These are phyloP conservation scores for Yamadazyma paraphyllophila DNA, from an alignment of 805 yeast genomes.

Conservation along the genomic window DNA sequence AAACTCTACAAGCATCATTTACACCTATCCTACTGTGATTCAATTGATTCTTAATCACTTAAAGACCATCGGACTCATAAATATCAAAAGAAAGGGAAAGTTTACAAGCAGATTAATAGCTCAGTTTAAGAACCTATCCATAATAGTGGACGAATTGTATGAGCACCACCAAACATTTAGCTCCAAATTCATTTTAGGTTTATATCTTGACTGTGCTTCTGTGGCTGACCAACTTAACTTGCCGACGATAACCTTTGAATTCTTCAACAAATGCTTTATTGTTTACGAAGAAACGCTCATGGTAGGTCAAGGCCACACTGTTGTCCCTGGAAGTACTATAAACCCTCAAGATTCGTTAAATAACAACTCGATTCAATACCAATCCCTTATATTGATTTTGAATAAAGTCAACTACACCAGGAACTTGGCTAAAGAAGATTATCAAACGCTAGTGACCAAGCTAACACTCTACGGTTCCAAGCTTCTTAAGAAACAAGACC, in stretches of 20 bases:
- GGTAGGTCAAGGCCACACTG: conserved; percentile 14
- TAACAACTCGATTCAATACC: conserved; percentile 50
- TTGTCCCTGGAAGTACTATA: conserved; percentile 1
- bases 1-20: conserved; percentile 55
- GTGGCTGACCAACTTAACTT: conserved; percentile 75
- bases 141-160: conserved; percentile 66
- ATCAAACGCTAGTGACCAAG: conserved; percentile 79
- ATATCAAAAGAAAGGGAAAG: conserved; percentile 27
- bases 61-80: conserved; percentile 41
- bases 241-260: conserved; percentile 79
- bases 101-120: conserved; percentile 36
- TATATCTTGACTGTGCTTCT: conserved; percentile 65
- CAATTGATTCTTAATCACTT: conserved; percentile 59
- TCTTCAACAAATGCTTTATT: conserved; percentile 83
- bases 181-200: conserved; percentile 41
- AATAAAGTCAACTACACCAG: conserved; percentile 44
- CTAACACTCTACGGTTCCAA: conserved; percentile 86
- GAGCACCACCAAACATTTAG: conserved; percentile 31
- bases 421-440: conserved; percentile 59
- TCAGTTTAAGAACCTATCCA: conserved; percentile 72
- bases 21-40: conserved; percentile 76
- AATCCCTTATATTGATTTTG: conserved; percentile 45
- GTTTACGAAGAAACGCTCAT: conserved; percentile 66
- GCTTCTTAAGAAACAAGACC: conserved; percentile 87
- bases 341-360: conserved; percentile 41